phyloP scores from a whole-genome alignment of 2,329 filamentous ascomycete species.

The Tolypocladium nubicola region DNA sequence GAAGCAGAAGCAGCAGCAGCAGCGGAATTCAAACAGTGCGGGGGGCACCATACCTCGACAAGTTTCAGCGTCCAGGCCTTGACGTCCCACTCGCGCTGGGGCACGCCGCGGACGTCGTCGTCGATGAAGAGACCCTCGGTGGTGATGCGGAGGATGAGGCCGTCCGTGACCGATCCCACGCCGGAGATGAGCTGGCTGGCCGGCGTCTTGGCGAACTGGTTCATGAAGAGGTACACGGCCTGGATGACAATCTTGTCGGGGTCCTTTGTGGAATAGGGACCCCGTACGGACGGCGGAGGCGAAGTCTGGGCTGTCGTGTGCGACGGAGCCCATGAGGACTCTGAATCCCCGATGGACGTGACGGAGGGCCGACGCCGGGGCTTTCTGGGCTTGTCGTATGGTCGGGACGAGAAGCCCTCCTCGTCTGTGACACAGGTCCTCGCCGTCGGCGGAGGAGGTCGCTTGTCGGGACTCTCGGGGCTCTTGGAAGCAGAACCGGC shows the following conservation, averaged over 20 bases:
- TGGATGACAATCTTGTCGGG: slow-evolving; percentile 94
- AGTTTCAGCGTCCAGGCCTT: slow-evolving; percentile 96
- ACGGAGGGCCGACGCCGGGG: slow-evolving; percentile 51
- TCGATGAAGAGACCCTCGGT: slow-evolving; percentile 96
- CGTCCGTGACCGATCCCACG: slow-evolving; percentile 79
- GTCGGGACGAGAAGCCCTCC: slow-evolving; percentile 61
- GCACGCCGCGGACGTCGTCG: slow-evolving; percentile 81
- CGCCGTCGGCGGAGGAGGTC: slow-evolving; percentile 37
- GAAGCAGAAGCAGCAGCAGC: slow-evolving; percentile 23
- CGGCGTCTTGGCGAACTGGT: slow-evolving; percentile 78
- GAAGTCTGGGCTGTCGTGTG: slow-evolving; percentile 76
- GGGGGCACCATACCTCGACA: slow-evolving; percentile 77
- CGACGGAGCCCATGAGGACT: slow-evolving; percentile 78
- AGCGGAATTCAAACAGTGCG: slow-evolving; percentile 44
- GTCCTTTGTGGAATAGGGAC: slow-evolving; percentile 77
- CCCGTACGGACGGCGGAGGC: slow-evolving; percentile 67
- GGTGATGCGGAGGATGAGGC: slow-evolving; percentile 81
- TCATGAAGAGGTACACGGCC: slow-evolving; percentile 87
- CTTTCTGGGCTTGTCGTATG: slow-evolving; percentile 60
- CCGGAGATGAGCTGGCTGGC: slow-evolving; percentile 82
- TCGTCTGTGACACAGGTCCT: slow-evolving; percentile 52
- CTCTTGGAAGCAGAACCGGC: slow-evolving; percentile 15
- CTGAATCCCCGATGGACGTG: slow-evolving; percentile 60
- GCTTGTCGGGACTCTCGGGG: slow-evolving; percentile 22
- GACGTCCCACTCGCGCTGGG: slow-evolving; percentile 97